Base-by-base conservation (phyloP, 2,329 filamentous ascomycete genomes). In the Colletotrichum musicola region DNA sequence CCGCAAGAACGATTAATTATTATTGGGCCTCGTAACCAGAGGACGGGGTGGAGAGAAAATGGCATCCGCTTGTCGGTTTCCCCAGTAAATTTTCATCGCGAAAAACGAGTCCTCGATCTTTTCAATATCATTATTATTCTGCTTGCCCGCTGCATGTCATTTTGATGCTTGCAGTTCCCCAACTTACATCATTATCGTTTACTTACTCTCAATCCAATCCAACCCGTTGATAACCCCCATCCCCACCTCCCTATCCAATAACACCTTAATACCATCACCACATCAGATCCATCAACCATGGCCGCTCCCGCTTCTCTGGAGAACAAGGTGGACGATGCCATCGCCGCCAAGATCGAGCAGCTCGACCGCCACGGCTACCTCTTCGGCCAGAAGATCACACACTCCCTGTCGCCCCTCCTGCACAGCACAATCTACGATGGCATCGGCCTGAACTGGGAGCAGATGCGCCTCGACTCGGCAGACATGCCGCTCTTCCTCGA, bases 311-410 rank as follows among this genome's bases (percentile, higher is more conserved):
- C 44, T 27, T 42, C 47, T 27, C n/a, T 60, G 16, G 55, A 69
- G 44, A 57, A 35, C 30, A 35, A 68, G 38, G n/a, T 66, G 49
- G 66, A 69, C 55, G 66, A 69, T 5, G 18, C 49, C 7, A 69
- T 69, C 30, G 62, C 49, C 14, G 22, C 30, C 44, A 69, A 68
- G 57, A 63, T 69, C n/a, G 70, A 69, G 62, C 73, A 75, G 16
- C 75, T 84, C 1, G 79, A 84, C 40, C 79, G 79, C 27, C 84
- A 86, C 71, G 84, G 84, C 56, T 88, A 86, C 73, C 83, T 89
- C 27, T 89, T 89, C 71, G 87, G 87, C 69, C 81, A 85, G 72
- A 88, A 88, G 69, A 81, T 89, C 71, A 75, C 84, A 5, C 83
- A 86, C 42, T 88, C 86, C 25, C 79, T 88, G 71, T 88, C 87